Base-by-base conservation (phyloP, 805 yeast species). In the Ogataea polymorpha region DNA sequence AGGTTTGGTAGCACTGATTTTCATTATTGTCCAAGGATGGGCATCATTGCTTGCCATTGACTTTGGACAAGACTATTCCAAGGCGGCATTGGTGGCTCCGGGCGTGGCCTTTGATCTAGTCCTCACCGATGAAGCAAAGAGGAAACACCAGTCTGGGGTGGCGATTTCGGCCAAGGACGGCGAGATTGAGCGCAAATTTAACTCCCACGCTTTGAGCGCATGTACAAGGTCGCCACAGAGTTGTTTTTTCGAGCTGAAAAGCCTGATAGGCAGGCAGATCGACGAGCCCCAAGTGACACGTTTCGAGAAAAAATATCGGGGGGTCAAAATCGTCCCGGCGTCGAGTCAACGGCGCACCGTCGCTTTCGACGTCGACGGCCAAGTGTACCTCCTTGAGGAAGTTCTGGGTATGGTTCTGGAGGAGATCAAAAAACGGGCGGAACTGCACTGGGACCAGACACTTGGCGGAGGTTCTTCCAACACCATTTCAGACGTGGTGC, bases 1-100 rank as follows among this genome's bases (percentile, higher is more conserved):
- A 23, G 14, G 17, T 12, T 32, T 25, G 14, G 31, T 32, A 35
- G 30, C 37, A 12, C 23, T 39, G 5, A 28, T 33, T 20, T 33
- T 39, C 29, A 28, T 39, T 20, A 20, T 39, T 9, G 29, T 33
- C n/a, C 15, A 28, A 28, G 37, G 41, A 17, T 11, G 32, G 42
- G 79, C 76, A 9, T 91, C 96, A 2, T 74, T 93, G 8, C 67
- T 93, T 36, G 98, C 96, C 16, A 70, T 93, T 28, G 99, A 93
- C 60, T 81, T 74, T 56, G 99, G 99, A 39, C 83, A 86, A 41
- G 91, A 89, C 55, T 85, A 71, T 68, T 77, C 89, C 17, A 93
- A 93, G 60, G 88, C 96, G 2, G 86, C 82, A 36, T 69, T 93
- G 33, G 85, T 93, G 29, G 96, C 96, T 0, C 97, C 97, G 0